phyloP scores from a whole-genome alignment of 345 rosid species.

The Euphorbia tirucalli region DNA sequence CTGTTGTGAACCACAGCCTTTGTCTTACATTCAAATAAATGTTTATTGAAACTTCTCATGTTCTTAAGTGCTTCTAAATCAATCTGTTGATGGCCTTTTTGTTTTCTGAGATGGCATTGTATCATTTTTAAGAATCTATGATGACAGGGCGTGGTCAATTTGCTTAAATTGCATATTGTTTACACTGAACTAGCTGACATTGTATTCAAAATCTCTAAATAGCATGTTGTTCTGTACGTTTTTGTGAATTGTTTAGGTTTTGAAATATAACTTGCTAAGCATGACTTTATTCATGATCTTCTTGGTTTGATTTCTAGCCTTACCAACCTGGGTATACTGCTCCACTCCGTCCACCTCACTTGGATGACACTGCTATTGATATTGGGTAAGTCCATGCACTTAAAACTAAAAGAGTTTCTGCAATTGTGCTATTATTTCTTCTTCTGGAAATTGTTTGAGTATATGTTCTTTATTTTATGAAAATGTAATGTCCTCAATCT shows the following conservation, averaged over 20 bases:
- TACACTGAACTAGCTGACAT: neutral
- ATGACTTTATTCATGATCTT: constrained; percentile 12
- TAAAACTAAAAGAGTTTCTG: neutral
- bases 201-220: constrained; percentile 1
- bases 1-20: neutral
- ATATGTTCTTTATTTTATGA: neutral
- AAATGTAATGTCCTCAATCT: constrained; percentile 2
- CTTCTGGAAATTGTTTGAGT: neutral
- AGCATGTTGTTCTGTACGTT: neutral
- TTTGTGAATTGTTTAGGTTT: neutral
- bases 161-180: neutral
- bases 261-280: neutral
- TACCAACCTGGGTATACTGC: constrained; percentile 85
- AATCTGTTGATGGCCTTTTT: neutral
- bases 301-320: constrained; percentile 42
- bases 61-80: neutral
- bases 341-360: constrained; percentile 51
- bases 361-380: constrained; percentile 77
- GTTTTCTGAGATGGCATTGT: neutral
- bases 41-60: neutral
- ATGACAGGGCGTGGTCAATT: neutral
- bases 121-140: neutral
- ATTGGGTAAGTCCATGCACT: constrained; percentile 55
- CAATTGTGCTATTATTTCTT: neutral
- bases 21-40: neutral